Evolutionary conservation across 2,329 filamentous ascomycete genomes (phyloP).

Genomic region (Immersiporthe knoxdaviesiana): DNA sequence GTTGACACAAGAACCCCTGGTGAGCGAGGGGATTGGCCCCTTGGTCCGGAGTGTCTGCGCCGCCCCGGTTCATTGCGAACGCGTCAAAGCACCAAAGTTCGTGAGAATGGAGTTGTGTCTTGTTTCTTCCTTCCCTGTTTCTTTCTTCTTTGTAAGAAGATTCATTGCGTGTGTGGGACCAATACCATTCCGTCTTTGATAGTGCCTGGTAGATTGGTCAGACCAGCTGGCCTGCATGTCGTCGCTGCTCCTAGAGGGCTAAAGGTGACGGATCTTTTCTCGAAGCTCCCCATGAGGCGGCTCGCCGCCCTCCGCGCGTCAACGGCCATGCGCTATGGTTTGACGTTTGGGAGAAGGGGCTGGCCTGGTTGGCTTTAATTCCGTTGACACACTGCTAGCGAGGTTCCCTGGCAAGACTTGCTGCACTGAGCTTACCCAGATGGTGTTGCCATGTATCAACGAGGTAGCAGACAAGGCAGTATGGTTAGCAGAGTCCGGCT

Average conservation of each 20-base stretch:
- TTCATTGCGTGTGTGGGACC: neutral
- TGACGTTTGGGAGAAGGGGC: neutral
- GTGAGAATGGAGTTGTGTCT: neutral
- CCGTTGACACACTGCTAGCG: neutral
- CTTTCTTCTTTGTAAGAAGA: neutral
- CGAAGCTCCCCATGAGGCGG: neutral
- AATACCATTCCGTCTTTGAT: neutral
- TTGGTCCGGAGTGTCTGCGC: slow-evolving; percentile 10
- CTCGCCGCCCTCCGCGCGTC: neutral
- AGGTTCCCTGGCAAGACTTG: neutral
- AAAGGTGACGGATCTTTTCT: neutral
- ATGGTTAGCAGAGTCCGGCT: neutral
- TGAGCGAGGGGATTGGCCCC: neutral
- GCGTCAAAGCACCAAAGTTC: neutral
- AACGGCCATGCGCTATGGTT: neutral
- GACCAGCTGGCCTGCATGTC: neutral
- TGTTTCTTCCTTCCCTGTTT: too few relatives aligned
- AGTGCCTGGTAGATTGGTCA: neutral
- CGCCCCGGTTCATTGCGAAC: neutral
- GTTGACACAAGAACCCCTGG: neutral
- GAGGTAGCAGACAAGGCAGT: neutral
- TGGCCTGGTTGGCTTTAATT: neutral
- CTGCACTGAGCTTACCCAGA: neutral
- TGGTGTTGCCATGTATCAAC: neutral
- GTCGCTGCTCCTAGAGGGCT: neutral